Conservation (phyloP, 2,329 filamentous ascomycete species). For the Fusarium sp. region DNA sequence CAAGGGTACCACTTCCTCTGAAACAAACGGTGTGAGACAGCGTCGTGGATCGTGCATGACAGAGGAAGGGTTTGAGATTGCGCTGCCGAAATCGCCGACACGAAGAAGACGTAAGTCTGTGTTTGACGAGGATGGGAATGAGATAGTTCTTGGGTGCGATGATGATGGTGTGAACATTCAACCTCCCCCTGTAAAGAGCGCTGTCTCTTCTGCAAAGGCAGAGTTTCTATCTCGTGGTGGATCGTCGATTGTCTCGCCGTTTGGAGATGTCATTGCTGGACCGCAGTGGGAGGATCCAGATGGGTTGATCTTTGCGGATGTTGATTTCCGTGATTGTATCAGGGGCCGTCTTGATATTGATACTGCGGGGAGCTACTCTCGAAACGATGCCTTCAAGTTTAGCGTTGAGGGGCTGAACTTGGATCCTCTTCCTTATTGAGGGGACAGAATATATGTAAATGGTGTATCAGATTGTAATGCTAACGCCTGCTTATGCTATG, state of each 20-base stretch:
- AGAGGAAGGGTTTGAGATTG: constrained; percentile 59
- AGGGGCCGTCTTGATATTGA: constrained; percentile 84
- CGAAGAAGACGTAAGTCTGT: constrained; percentile 52
- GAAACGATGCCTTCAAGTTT: constrained; percentile 72
- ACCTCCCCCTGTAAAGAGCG: not conserved
- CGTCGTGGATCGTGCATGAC: constrained; percentile 52
- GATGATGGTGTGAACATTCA: constrained; percentile 32
- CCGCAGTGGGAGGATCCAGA: constrained; percentile 85
- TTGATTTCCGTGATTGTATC: constrained; percentile 89
- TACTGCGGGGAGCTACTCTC: constrained; percentile 84
- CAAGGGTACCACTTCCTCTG: not conserved
- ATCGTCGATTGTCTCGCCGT: constrained; percentile 81
- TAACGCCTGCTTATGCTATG: constrained; percentile 1
- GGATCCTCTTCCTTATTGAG: constrained; percentile 63
- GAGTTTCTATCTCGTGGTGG: constrained; percentile 77
- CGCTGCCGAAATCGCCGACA: constrained; percentile 47
- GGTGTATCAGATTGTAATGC: constrained; percentile 26
- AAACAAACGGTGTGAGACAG: constrained; percentile 6
- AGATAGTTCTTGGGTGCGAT: constrained; percentile 58
- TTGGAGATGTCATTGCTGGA: constrained; percentile 80
- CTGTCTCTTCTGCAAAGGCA: constrained; percentile 18
- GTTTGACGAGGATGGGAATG: constrained; percentile 63
- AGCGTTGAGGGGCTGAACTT: constrained; percentile 67
- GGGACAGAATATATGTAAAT: not conserved
- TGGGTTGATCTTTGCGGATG: constrained; percentile 73